A percentile compares a stretch with the other conserved stretches of the same genome.
Conservation (phyloP, 306 rosid species). For the Prosopis cineraria region DNA sequence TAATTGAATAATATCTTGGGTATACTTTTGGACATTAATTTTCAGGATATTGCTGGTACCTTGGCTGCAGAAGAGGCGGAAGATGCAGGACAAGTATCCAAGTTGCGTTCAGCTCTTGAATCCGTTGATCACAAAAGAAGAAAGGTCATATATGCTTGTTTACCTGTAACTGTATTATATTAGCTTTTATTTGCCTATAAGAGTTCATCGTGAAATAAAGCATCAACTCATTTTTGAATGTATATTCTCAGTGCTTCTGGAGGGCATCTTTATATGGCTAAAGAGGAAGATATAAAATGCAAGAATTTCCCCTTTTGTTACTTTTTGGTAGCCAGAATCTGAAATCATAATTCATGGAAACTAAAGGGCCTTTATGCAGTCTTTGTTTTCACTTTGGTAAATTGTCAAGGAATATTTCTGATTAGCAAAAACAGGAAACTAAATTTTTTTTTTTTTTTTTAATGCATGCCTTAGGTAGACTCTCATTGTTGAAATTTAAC, state of each 20-base stretch:
- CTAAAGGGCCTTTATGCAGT: neutral
- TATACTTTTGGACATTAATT: conserved; percentile 29
- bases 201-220: neutral
- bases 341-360: conserved; percentile 5
- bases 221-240: neutral
- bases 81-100: conserved; percentile 71
- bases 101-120: conserved; percentile 87
- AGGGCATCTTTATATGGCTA: conserved; percentile 5
- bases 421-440: neutral
- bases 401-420: too few relatives aligned
- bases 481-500: neutral
- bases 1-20: too few relatives aligned
- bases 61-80: conserved; percentile 83
- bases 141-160: conserved; percentile 53
- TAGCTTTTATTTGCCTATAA: neutral
- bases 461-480: neutral
- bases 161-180: neutral
- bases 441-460: neutral
- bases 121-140: conserved; percentile 88
- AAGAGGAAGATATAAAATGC: conserved; percentile 16
- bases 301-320: conserved; percentile 1
- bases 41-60: conserved; percentile 87
- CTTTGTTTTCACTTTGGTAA: neutral
- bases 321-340: neutral
- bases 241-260: conserved; percentile 1